These are phyloP conservation scores for Chamaecrista fasciculata DNA, from an alignment of 306 rosid genomes.

Conservation along the genomic window DNA sequence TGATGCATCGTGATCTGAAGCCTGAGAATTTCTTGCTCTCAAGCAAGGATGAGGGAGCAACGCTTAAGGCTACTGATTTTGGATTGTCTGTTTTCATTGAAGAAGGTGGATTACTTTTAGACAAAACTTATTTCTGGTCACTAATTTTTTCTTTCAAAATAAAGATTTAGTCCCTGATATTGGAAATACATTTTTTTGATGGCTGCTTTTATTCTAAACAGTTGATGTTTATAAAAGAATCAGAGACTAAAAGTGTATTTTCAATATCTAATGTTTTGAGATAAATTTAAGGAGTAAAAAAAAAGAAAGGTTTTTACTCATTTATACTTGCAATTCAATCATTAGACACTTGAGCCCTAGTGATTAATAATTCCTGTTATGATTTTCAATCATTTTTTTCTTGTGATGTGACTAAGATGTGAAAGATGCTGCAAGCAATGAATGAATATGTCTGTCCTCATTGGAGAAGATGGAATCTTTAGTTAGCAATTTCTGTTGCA, in stretches of 20 bases:
- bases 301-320: too few relatives aligned
- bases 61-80: conserved; percentile 89
- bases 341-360: background rate
- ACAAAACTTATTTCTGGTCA: too few relatives aligned
- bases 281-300: too few relatives aligned
- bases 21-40: conserved; percentile 91
- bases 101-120: conserved; percentile 71
- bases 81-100: conserved; percentile 92
- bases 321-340: background rate
- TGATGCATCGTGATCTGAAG: conserved; percentile 88
- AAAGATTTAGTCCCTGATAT: too few relatives aligned
- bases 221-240: too few relatives aligned
- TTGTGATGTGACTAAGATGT: too few relatives aligned
- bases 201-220: too few relatives aligned
- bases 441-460: conserved; percentile 59
- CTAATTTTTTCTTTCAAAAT: too few relatives aligned
- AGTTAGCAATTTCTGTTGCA: background rate
- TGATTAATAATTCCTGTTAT: background rate
- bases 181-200: too few relatives aligned
- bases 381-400: background rate
- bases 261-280: too few relatives aligned
- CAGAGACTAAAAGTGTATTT: too few relatives aligned
- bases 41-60: conserved; percentile 54
- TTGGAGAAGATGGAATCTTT: conserved; percentile 56
- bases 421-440: background rate